Conservation (phyloP, 2,329 filamentous ascomycete genomes). For the Aspergillus puulaauensis region DNA sequence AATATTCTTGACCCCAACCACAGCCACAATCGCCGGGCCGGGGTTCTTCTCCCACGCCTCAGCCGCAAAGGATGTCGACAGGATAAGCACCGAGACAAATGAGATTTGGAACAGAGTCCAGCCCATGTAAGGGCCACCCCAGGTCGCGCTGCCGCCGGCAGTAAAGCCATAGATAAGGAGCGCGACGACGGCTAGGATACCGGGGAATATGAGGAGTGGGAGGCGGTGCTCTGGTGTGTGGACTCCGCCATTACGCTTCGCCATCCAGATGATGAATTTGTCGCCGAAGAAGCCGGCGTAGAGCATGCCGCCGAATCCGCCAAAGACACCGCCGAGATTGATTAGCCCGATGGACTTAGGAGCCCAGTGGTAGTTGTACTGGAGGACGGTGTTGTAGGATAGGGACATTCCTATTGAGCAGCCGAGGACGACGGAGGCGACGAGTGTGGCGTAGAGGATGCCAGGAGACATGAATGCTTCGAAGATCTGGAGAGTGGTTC, state of each 20-base stretch:
- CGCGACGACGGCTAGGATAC: conserved; percentile 29
- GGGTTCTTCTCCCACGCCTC: conserved; percentile 37
- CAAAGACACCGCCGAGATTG: conserved; percentile 27
- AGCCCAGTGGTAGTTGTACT: conserved; percentile 34
- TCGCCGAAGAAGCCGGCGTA: conserved; percentile 26
- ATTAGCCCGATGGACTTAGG: conserved; percentile 25
- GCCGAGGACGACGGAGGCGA: conserved; percentile 39
- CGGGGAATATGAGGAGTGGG: conserved; percentile 31
- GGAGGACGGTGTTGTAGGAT: conserved; percentile 39
- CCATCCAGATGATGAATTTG: conserved; percentile 27
- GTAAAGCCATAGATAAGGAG: conserved; percentile 35
- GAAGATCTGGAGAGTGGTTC: conserved; percentile 22
- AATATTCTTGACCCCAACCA: conserved; percentile 31
- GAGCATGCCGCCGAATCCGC: conserved; percentile 28
- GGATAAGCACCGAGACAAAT: conserved; percentile 28
- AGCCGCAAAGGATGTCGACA: conserved; percentile 34
- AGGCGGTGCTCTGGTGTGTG: conserved; percentile 38
- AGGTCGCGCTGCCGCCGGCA: conserved; percentile 23
- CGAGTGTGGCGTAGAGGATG: conserved; percentile 39
- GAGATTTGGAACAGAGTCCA: conserved; percentile 25
- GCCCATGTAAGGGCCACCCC: conserved; percentile 30
- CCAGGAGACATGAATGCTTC: conserved; percentile 34
- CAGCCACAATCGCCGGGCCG: conserved; percentile 27
- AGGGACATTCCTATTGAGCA: conserved; percentile 40
- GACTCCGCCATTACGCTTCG: conserved; percentile 32